Percentiles rank a stretch among this genome's conserved stretches.
Conservation (phyloP, 2,329 filamentous ascomycete species). For the Triangularia verruculosa region DNA sequence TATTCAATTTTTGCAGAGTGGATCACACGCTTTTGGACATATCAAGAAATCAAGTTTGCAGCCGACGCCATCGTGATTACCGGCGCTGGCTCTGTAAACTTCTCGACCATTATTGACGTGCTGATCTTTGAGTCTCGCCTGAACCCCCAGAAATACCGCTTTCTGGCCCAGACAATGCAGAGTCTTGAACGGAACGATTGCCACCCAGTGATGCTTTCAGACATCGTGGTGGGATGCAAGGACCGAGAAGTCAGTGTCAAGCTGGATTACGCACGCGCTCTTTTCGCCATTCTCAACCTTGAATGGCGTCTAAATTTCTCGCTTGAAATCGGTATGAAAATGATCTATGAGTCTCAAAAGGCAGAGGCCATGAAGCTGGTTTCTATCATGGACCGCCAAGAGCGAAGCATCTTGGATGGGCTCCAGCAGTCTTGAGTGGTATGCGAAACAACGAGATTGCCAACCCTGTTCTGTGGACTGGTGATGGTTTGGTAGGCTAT, state of each 20-base stretch:
- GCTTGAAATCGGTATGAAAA: slow-evolving; percentile 2
- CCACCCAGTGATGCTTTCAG: not conserved
- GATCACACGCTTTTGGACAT: slow-evolving; percentile 10
- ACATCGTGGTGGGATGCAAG: not conserved
- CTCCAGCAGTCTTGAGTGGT: slow-evolving; percentile 1
- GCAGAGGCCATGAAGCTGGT: not conserved
- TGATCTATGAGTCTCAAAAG: slow-evolving; percentile 5
- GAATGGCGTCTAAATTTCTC: not conserved
- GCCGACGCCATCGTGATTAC: not conserved
- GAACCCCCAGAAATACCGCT: too few species aligned
- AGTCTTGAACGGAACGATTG: not conserved
- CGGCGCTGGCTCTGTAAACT: not conserved
- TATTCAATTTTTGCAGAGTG: too few species aligned
- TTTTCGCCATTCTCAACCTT: not conserved
- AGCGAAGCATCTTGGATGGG: slow-evolving; percentile 9
- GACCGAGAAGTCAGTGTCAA: slow-evolving; percentile 1
- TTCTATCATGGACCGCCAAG: slow-evolving; percentile 5
- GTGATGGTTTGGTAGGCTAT: not conserved
- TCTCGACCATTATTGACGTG: not conserved
- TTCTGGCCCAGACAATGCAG: not conserved
- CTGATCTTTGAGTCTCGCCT: not conserved
- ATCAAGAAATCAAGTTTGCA: slow-evolving; percentile 9
- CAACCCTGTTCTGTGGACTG: not conserved
- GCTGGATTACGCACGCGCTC: slow-evolving; percentile 9
- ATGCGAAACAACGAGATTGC: not conserved